Evolutionary conservation across 2,329 filamentous ascomycete species (phyloP).

Genomic region (Epichloe glyceriae): DNA sequence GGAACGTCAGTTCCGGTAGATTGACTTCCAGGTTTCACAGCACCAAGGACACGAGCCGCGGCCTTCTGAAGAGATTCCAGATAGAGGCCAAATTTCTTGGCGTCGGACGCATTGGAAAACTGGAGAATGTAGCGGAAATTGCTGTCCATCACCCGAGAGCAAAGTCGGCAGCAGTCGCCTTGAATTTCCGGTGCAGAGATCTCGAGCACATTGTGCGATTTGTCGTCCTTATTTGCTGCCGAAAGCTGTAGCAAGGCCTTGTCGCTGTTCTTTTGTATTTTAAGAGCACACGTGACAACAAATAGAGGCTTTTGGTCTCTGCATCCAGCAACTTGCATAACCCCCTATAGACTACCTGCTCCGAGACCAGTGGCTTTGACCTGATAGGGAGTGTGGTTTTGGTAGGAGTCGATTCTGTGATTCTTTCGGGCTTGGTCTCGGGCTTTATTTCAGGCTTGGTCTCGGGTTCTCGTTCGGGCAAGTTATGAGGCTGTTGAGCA

Average conservation of each 20-base stretch:
- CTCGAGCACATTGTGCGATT: slow-evolving; percentile 11
- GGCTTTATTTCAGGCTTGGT: neutral
- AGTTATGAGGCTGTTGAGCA: neutral
- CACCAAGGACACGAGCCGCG: neutral
- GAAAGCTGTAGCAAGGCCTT: slow-evolving; percentile 11
- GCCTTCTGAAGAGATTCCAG: slow-evolving; percentile 8
- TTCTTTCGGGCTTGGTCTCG: neutral
- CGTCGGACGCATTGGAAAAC: slow-evolving; percentile 7
- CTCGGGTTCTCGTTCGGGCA: neutral
- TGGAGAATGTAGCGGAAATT: slow-evolving; percentile 8
- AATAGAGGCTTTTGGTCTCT: slow-evolving; percentile 2
- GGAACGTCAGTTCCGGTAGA: neutral
- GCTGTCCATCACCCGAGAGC: neutral
- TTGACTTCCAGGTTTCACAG: neutral
- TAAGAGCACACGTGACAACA: slow-evolving; percentile 8
- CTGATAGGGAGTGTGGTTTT: neutral
- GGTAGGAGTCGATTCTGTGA: neutral
- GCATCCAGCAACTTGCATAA: slow-evolving; percentile 9
- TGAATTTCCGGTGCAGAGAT: slow-evolving; percentile 10
- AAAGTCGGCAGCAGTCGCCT: slow-evolving; percentile 12
- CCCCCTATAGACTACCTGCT: slow-evolving; percentile 10
- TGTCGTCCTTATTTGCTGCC: slow-evolving; percentile 3
- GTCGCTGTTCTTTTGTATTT: slow-evolving; percentile 7
- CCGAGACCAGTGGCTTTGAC: neutral
- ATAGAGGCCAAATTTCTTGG: slow-evolving; percentile 8